Base-by-base conservation (phyloP, 2,329 filamentous ascomycete genomes). In the Cercospora sesami region DNA sequence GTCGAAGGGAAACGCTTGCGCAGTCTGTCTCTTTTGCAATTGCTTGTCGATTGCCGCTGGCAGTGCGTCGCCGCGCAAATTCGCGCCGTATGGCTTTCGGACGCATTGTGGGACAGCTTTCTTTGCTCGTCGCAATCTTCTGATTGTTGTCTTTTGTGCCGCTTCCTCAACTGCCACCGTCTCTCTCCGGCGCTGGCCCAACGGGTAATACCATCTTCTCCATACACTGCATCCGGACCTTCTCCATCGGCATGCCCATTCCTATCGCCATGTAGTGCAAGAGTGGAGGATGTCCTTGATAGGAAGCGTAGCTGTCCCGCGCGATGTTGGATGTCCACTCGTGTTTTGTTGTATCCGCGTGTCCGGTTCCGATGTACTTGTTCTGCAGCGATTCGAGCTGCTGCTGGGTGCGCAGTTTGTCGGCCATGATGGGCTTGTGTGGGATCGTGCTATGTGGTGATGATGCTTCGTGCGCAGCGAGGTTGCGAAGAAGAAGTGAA, bases 241-340 rank as follows among this genome's bases (percentile, higher is more conserved):
- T 92, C 80, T 93, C 90, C 67, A 74, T 74, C 5, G 91, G 86
- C 79, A 96, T 92, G 59, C 95, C 95, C 83, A 96, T 89, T 0
- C 94, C 94, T 60, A 98, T 89, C 18, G 91, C 87, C 84, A 97
- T 93, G 80, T 97, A 97, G 45, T 91, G 89, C 16, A 98, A 85
- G 69, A 97, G 85, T 7, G 93, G 91, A 16, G 93, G 91, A 79
- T 99, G 95, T 21, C 95, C 95, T 72, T 95, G 87, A 75, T 96
- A 94, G 71, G 90, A 93, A 21, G 93, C 88, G 78, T 94, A 94
- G 23, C 91, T 96, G 83, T 99, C 95, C 79, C 95, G 93, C 78
- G 93, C 88, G 78, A 98, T 94, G 83, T 98, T 99, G 68, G 91
- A 94, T 61, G 91, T 91, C 93, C 94, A 99, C 82, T 99, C 95